Conservation (phyloP, 768 basidiomycete species). For the Lentinula raphanica region DNA sequence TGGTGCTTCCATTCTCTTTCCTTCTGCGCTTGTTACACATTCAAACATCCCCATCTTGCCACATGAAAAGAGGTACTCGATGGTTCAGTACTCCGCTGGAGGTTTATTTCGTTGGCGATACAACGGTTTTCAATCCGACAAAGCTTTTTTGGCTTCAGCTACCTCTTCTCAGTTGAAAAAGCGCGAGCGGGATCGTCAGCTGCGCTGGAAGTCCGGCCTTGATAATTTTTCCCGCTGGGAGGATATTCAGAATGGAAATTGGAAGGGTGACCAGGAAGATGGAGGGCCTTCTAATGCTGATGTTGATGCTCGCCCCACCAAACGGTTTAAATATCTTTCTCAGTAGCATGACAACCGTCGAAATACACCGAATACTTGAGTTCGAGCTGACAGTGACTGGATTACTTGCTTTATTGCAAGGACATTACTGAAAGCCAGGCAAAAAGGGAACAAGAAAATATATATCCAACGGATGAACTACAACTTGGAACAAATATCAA, state of each 20-base stretch:
- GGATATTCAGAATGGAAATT: neutral
- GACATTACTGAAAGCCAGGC: too few relatives aligned
- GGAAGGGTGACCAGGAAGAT: neutral
- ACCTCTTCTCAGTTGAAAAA: neutral
- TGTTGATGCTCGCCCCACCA: too few relatives aligned
- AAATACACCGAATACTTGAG: too few relatives aligned
- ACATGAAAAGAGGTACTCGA: neutral
- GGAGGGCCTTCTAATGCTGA: too few relatives aligned
- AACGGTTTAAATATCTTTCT: too few relatives aligned
- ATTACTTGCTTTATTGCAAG: too few relatives aligned
- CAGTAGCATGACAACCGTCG: too few relatives aligned
- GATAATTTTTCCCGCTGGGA: neutral
- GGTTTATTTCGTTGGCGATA: constrained; percentile 18
- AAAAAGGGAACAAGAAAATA: too few relatives aligned
- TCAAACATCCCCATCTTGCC: constrained; percentile 2
- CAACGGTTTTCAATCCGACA: constrained; percentile 10
- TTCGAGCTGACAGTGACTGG: too few relatives aligned
- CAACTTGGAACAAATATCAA: too few relatives aligned
- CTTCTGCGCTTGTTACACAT: constrained; percentile 15
- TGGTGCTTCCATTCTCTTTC: constrained; percentile 16
- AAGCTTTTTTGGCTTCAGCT: neutral
- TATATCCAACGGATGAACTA: too few relatives aligned
- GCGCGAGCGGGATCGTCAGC: neutral
- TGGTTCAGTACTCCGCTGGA: constrained; percentile 20
- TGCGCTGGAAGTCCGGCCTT: neutral